Evolutionary conservation across 306 rosid species (phyloP).

Genomic region (Oemleria cerasiformis): DNA sequence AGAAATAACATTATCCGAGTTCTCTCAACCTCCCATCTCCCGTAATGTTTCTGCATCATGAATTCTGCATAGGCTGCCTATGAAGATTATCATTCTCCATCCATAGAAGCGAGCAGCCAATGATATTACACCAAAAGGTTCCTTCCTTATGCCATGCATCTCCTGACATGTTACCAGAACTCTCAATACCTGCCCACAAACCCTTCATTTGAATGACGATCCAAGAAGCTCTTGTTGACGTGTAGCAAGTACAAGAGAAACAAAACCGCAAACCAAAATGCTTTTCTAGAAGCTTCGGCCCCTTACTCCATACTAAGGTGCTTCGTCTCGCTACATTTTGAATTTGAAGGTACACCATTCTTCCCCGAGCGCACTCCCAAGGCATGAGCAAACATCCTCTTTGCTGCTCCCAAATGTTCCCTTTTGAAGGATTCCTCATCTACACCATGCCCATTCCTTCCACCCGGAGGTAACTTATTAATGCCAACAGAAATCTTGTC

Average conservation of each 20-base stretch:
- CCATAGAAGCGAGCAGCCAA: constrained; percentile 27
- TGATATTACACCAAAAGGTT: constrained; percentile 1
- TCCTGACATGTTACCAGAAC: constrained; percentile 16
- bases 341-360: constrained; percentile 43
- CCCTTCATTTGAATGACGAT: constrained; percentile 29
- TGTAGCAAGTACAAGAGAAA: constrained; percentile 17
- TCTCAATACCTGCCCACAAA: constrained; percentile 21
- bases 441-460: constrained; percentile 41
- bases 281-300: constrained; percentile 17
- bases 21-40: background rate
- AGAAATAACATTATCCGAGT: background rate
- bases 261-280: constrained; percentile 1
- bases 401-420: constrained; percentile 92
- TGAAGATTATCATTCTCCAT: constrained; percentile 19
- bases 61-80: background rate
- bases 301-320: constrained; percentile 30
- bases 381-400: constrained; percentile 93
- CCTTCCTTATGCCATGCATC: constrained; percentile 19
- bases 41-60: background rate
- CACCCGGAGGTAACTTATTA: constrained; percentile 24
- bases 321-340: constrained; percentile 36
- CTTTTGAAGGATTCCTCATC: constrained; percentile 53
- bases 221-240: constrained; percentile 16
- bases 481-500: constrained; percentile 29
- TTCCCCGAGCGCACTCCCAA: constrained; percentile 68